Conservation (phyloP, 768 basidiomycete species). For the Neoboletus magnificus region DNA sequence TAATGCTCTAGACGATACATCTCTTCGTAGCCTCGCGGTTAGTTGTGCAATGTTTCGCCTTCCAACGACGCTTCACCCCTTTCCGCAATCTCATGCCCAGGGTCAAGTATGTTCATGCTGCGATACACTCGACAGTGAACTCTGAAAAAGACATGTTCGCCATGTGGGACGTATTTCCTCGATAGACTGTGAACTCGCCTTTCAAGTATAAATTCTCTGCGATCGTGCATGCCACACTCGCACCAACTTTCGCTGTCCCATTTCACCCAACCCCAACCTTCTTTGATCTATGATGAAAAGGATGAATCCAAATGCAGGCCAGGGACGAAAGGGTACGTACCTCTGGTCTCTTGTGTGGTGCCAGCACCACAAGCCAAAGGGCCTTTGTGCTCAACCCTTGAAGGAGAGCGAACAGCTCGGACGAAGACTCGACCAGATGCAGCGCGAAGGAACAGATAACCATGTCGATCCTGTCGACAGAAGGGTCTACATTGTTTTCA, state of each 20-base stretch:
- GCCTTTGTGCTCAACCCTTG: conserved; percentile 61
- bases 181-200: conserved; percentile 31
- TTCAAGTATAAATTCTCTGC: conserved; percentile 45
- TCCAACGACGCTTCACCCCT: conserved; percentile 2
- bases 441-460: conserved; percentile 73
- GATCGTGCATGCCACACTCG: conserved; percentile 39
- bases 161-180: not conserved
- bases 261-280: conserved; percentile 64
- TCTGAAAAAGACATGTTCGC: conserved; percentile 5
- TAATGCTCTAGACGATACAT: not conserved
- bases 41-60: not conserved
- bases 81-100: not conserved
- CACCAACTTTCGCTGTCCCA: conserved; percentile 55
- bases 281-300: conserved; percentile 47
- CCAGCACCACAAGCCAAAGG: conserved; percentile 64
- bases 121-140: conserved; percentile 33
- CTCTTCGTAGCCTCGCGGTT: not conserved
- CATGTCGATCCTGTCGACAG: conserved; percentile 45
- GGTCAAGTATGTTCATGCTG: conserved; percentile 14
- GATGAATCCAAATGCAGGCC: not conserved
- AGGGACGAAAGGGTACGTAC: conserved; percentile 32
- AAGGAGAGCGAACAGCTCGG: conserved; percentile 61
- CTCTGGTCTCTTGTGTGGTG: conserved; percentile 77
- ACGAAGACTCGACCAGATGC: conserved; percentile 60
- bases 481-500: not conserved